These are phyloP conservation scores for Malus sylvestris DNA, from an alignment of 306 rosid genomes.

Conservation along the genomic window DNA sequence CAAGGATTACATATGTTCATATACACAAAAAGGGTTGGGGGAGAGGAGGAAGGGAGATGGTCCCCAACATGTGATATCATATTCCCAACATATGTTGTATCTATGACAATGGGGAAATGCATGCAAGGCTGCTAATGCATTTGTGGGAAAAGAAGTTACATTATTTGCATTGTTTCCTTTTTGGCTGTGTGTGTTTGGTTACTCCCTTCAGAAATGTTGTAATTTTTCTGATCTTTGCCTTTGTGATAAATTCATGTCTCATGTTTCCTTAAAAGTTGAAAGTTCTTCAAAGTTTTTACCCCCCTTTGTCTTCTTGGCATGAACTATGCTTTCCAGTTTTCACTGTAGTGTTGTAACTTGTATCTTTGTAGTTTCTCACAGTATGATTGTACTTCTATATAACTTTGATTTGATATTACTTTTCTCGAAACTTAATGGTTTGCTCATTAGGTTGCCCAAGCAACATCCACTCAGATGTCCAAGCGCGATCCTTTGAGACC, in stretches of 20 bases:
- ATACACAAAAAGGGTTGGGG: neutral
- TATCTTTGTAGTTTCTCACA: neutral
- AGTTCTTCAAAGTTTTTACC: neutral
- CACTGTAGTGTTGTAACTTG: neutral
- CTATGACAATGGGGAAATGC: neutral
- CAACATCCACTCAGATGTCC: constrained; percentile 91
- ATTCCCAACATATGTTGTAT: neutral
- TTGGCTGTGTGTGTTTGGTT: neutral
- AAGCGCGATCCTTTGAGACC: constrained; percentile 92
- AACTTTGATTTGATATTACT: neutral
- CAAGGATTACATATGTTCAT: neutral
- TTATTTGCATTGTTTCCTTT: neutral
- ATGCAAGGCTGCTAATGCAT: neutral
- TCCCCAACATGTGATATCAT: neutral
- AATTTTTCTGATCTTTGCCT: neutral
- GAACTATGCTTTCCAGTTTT: neutral
- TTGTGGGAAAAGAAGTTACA: neutral
- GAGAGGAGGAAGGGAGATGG: neutral
- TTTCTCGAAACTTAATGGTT: constrained; percentile 1
- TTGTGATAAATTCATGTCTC: neutral
- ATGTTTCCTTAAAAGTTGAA: neutral
- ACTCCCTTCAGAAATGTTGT: neutral
- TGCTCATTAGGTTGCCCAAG: constrained; percentile 76
- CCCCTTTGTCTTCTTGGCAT: neutral
- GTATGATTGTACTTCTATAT: neutral